These are phyloP conservation scores for Apostasia ramifera DNA, from an alignment of 106 monocot genomes.

Conservation along the genomic window DNA sequence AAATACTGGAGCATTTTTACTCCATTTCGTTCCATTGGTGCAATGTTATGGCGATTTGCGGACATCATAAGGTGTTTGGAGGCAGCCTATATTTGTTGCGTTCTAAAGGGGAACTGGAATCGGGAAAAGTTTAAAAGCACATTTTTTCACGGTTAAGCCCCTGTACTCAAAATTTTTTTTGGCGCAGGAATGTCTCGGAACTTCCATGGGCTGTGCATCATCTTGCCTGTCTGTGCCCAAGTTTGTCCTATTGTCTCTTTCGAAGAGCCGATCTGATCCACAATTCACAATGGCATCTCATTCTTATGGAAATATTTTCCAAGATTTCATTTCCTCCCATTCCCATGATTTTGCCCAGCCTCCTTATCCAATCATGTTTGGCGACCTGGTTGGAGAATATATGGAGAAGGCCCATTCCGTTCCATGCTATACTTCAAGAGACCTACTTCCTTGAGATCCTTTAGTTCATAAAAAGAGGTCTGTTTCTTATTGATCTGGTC, in stretches of 20 bases:
- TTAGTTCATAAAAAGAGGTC: constrained; percentile 74
- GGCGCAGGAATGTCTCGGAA: constrained; percentile 84
- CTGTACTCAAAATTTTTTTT: constrained; percentile 89
- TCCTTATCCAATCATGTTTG: constrained; percentile 45
- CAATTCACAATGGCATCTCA: constrained; percentile 49
- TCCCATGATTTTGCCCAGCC: constrained; percentile 35
- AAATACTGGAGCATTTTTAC: too few species aligned
- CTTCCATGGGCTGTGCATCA: constrained; percentile 52
- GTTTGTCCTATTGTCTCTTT: constrained; percentile 41
- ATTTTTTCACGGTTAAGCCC: constrained; percentile 37
- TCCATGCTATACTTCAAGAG: constrained; percentile 46
- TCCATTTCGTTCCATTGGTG: background rate
- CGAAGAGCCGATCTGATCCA: constrained; percentile 51
- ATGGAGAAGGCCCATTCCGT: constrained; percentile 41
- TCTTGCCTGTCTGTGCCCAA: constrained; percentile 53
- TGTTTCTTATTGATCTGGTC: constrained; percentile 55
- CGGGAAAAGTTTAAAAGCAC: constrained; percentile 22
- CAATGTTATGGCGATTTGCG: constrained; percentile 3
- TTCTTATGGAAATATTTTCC: constrained; percentile 54
- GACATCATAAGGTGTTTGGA: constrained; percentile 5
- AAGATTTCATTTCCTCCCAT: constrained; percentile 52
- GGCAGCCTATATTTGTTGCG: constrained; percentile 11
- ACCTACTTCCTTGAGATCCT: constrained; percentile 48
- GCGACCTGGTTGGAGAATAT: constrained; percentile 43
- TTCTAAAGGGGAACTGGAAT: constrained; percentile 16